Conservation (phyloP, 2,329 filamentous ascomycete genomes). For the Colletotrichum acutatum region DNA sequence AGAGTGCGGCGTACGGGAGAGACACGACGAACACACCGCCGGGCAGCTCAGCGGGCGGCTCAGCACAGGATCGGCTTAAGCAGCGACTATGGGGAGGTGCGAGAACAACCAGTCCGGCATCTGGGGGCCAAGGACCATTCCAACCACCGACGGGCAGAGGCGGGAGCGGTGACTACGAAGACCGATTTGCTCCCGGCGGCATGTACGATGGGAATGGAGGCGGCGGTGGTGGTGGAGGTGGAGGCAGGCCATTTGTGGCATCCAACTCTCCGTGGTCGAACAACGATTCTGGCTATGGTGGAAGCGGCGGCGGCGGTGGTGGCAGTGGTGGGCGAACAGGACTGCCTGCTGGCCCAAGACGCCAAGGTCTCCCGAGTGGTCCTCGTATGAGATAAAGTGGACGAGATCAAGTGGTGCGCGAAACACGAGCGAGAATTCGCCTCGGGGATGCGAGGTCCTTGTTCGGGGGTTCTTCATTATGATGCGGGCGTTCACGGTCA, state of each 20-base stretch:
- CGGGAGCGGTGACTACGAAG: conserved; percentile 52
- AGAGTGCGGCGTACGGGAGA: conserved; percentile 43
- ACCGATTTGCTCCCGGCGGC: conserved; percentile 57
- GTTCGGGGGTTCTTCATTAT: neutral
- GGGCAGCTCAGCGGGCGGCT: conserved; percentile 55
- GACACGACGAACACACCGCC: conserved; percentile 43
- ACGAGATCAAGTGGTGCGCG: neutral
- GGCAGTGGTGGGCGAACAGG: conserved; percentile 53
- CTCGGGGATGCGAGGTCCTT: neutral
- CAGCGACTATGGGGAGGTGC: conserved; percentile 78
- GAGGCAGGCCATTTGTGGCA: conserved; percentile 54
- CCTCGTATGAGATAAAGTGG: conserved; percentile 53
- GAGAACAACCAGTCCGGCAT: conserved; percentile 66
- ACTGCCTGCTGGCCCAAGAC: conserved; percentile 58
- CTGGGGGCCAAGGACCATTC: conserved; percentile 55
- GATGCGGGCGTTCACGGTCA: neutral
- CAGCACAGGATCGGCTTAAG: conserved; percentile 85
- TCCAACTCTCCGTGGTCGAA: conserved; percentile 61
- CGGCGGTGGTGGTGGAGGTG: conserved; percentile 43
- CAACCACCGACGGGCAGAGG: conserved; percentile 52
- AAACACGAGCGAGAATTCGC: neutral
- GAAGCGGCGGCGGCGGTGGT: conserved; percentile 41
- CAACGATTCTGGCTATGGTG: conserved; percentile 49
- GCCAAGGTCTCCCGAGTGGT: conserved; percentile 43
- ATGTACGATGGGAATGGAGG: conserved; percentile 54